Evolutionary conservation across 345 rosid species (phyloP), one percentile per base, ranked within the genome.

Genomic region (Eucalyptus coolabah): DNA sequence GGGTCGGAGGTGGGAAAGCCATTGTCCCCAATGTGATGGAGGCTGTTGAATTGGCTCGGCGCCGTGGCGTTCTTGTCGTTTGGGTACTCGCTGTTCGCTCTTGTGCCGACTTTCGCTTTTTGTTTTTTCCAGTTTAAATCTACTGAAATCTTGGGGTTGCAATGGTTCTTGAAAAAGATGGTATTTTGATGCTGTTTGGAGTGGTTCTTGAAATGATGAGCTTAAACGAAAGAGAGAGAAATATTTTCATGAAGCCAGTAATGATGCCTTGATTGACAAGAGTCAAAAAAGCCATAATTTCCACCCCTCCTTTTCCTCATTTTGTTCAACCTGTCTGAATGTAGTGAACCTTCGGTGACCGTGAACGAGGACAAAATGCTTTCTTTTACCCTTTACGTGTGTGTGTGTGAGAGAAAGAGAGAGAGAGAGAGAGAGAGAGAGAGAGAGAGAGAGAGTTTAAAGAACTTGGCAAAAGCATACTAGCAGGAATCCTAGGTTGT

Each of bases 41-140:
- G 90, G 92, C 95, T 10, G 97, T 97, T 54, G 95, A 95, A 69
- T 89, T 94, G 88, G 96, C 99, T 32, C 93, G 99, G 95, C 92
- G 92, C 91, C 97, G 94, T 86, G 97, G 96, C n/a, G 86, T 96
- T 86, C 95, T 95, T 83, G 95, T 98, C 1, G 91, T 95, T 86
- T 98, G 99, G 99, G 99, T 98, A 94, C 60, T 11, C 53, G 50
- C n/a, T 53, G 63, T 9, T 56, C 17, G 14, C 45, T 63, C 14
- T 23, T 80, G 54, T 86, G 17, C 88, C 28, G 53, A 49, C n/a
- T 19, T 26, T 21, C 49, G 17, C 21, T 6, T 24, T 6, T 53
- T 21, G 59, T 53, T 86, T 87, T n/a, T 21, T 28, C 85, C 85
- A 77, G 85, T 77, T 77, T 77, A 40, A 77, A 77, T 37, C 47